These are phyloP conservation scores for Auriscalpium microsporum DNA, from an alignment of 768 basidiomycete genomes.

Conservation along the genomic window DNA sequence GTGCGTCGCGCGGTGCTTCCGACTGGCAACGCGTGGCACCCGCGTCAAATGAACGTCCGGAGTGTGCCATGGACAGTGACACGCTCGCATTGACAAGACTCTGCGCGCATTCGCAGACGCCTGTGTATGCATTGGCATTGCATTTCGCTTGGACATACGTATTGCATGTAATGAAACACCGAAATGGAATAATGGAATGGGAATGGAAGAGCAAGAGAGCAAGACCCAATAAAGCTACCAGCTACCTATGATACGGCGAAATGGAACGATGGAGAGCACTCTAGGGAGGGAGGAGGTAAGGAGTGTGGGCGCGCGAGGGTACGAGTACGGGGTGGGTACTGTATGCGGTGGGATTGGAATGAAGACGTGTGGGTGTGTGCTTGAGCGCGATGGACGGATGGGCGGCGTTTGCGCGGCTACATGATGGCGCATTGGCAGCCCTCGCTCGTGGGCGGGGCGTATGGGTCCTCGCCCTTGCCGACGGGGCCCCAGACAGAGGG, in stretches of 20 bases:
- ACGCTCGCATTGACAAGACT: too few species aligned
- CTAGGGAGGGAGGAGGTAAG: background rate
- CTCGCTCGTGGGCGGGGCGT: conserved; percentile 55
- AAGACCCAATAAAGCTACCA: too few species aligned
- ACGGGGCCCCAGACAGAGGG: conserved; percentile 97
- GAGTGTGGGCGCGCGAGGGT: background rate
- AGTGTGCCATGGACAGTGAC: too few species aligned
- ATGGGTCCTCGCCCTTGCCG: conserved; percentile 89
- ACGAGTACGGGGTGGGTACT: background rate
- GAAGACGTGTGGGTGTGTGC: background rate
- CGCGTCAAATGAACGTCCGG: too few species aligned
- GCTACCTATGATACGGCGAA: background rate
- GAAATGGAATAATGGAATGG: too few species aligned
- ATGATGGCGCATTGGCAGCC: conserved; percentile 28
- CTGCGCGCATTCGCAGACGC: too few species aligned
- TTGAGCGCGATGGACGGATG: background rate
- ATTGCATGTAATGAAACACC: too few species aligned
- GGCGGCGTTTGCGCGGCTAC: background rate
- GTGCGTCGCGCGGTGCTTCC: too few species aligned
- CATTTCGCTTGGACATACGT: too few species aligned
- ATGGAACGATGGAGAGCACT: background rate
- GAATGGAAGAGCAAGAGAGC: too few species aligned
- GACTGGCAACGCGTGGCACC: too few species aligned
- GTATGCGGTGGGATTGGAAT: background rate
- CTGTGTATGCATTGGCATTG: too few species aligned